These are phyloP conservation scores for Citropsis articulata DNA, from an alignment of 345 rosid species.

Conservation along the genomic window DNA sequence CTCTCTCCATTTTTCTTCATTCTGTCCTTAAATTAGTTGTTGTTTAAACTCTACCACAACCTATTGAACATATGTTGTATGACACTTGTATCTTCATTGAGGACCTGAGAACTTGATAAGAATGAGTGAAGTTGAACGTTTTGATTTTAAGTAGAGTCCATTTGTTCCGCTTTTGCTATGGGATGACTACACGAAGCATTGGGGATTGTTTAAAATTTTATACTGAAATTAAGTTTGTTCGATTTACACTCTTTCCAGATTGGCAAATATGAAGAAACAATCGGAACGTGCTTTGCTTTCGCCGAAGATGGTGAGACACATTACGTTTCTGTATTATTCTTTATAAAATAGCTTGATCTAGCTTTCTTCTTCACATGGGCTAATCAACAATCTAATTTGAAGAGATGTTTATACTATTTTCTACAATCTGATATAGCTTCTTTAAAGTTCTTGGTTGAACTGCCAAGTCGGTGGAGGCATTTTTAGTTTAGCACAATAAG, in stretches of 20 bases:
- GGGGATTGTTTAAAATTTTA: neutral
- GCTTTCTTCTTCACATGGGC: neutral
- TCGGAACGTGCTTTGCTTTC: slow-evolving; percentile 54
- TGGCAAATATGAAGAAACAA: slow-evolving; percentile 60
- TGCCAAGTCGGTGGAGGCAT: neutral
- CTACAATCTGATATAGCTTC: neutral
- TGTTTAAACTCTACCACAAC: neutral
- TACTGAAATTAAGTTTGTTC: neutral
- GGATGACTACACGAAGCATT: neutral
- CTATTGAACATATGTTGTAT: neutral
- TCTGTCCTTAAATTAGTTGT: neutral
- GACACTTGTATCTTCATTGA: neutral
- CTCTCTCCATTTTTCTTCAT: neutral
- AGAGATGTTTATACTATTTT: neutral
- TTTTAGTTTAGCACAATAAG: neutral
- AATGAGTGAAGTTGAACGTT: neutral
- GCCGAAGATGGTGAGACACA: slow-evolving; percentile 40
- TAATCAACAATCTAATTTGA: neutral
- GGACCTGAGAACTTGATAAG: neutral
- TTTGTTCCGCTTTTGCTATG: neutral
- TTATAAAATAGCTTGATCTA: neutral
- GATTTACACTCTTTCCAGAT: slow-evolving; percentile 30
- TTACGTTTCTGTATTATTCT: neutral
- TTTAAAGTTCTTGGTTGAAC: neutral
- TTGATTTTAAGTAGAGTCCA: neutral